These are phyloP conservation scores for Podospora pseudocomata DNA, from an alignment of 495 filamentous ascomycete genomes.

Conservation along the genomic window DNA sequence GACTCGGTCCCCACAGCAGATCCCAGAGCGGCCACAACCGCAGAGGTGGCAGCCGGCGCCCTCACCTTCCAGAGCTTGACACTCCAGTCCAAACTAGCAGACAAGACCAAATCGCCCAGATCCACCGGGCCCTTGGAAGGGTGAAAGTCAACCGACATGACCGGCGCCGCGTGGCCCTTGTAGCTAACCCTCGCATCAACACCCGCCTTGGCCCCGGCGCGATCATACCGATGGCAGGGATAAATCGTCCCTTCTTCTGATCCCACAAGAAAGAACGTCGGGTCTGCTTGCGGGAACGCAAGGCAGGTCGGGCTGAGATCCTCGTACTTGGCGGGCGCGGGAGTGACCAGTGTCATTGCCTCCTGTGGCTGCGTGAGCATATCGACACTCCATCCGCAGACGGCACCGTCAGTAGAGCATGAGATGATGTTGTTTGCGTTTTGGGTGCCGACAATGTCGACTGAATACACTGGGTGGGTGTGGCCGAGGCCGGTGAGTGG, in stretches of 20 bases:
- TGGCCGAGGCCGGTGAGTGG: slow-evolving; percentile 89
- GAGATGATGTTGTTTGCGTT: slow-evolving; percentile 98
- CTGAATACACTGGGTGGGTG: slow-evolving; percentile 91
- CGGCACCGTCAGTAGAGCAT: slow-evolving; percentile 90
- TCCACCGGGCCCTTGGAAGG: slow-evolving; percentile 86
- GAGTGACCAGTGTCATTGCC: slow-evolving; percentile 76
- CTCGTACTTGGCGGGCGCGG: slow-evolving; percentile 86
- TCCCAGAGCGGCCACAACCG: slow-evolving; percentile 44
- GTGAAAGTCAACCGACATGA: slow-evolving; percentile 95
- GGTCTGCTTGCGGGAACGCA: slow-evolving; percentile 92
- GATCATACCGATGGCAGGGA: slow-evolving; percentile 94
- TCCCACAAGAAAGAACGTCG: slow-evolving; percentile 94
- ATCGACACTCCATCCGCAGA: slow-evolving; percentile 94
- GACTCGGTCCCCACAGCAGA: slow-evolving; percentile 38
- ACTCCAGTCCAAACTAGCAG: slow-evolving; percentile 86
- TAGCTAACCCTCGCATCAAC: slow-evolving; percentile 84
- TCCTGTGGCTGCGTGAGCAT: slow-evolving; percentile 97
- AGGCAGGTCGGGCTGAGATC: slow-evolving; percentile 95
- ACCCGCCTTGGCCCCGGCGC: slow-evolving; percentile 92
- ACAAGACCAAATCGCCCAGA: slow-evolving; percentile 90
- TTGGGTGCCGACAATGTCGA: slow-evolving; percentile 94
- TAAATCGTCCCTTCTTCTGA: slow-evolving; percentile 95
- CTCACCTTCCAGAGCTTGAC: slow-evolving; percentile 95
- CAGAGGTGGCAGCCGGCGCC: slow-evolving; percentile 64
- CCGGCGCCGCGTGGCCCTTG: slow-evolving; percentile 82